A percentile compares a stretch with the other conserved stretches of the same genome.
Conservation (phyloP, 805 yeast species). For the Starmerella tilneyi region DNA sequence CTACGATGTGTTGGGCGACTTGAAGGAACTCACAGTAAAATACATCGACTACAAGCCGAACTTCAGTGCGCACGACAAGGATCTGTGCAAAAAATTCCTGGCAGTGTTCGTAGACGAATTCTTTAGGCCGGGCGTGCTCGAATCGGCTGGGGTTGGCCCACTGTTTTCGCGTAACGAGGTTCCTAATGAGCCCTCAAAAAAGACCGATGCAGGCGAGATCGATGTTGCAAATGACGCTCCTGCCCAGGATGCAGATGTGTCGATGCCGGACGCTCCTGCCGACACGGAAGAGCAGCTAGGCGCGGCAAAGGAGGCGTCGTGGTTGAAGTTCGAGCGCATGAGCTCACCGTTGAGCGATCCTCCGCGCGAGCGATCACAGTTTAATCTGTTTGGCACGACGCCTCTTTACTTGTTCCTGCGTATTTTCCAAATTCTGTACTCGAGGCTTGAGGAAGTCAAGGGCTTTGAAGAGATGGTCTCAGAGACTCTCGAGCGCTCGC, state of each 20-base stretch:
- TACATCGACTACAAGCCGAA: slow-evolving; percentile 59
- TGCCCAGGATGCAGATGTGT: slow-evolving; percentile 16
- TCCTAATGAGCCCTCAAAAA: too few species aligned
- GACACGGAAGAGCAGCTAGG: slow-evolving; percentile 26
- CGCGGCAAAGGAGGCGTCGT: slow-evolving; percentile 25
- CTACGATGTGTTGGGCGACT: slow-evolving; percentile 59
- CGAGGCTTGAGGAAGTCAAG: slow-evolving; percentile 70
- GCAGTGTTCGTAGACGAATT: slow-evolving; percentile 60
- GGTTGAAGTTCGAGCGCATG: slow-evolving; percentile 25
- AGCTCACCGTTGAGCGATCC: slow-evolving; percentile 21
- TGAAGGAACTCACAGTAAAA: slow-evolving; percentile 53
- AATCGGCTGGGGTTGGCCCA: neutral
- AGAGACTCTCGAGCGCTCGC: slow-evolving; percentile 49
- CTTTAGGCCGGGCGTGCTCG: slow-evolving; percentile 37
- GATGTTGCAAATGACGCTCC: slow-evolving; percentile 14
- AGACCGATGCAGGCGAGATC: slow-evolving; percentile 7
- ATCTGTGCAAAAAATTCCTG: slow-evolving; percentile 60
- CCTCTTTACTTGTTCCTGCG: slow-evolving; percentile 84
- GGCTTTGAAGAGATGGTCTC: slow-evolving; percentile 56
- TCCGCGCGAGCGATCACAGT: slow-evolving; percentile 36
- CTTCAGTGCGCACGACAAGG: slow-evolving; percentile 73
- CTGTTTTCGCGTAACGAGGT: slow-evolving; percentile 1
- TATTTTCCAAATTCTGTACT: slow-evolving; percentile 68
- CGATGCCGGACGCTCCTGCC: slow-evolving; percentile 13
- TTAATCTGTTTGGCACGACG: slow-evolving; percentile 78